Evolutionary conservation across 2,329 filamentous ascomycete genomes (phyloP).

Genomic region (Trichoderma harzianum): DNA sequence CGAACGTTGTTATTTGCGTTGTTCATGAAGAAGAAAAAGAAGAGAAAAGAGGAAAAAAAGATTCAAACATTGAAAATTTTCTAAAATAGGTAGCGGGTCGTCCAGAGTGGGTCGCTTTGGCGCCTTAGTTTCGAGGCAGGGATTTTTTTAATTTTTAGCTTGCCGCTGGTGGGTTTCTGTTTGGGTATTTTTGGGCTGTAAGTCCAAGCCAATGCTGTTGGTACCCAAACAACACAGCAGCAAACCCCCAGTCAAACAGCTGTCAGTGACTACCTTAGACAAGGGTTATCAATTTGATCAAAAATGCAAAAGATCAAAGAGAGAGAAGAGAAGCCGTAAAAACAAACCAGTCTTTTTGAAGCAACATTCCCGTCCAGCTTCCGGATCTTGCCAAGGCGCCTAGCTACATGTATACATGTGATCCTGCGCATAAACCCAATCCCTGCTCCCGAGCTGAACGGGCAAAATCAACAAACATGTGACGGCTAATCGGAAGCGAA

Average conservation of each 20-base stretch:
- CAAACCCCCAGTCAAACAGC: neutral
- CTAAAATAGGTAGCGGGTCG: conserved; percentile 14
- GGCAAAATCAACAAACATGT: conserved; percentile 4
- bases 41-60: conserved; percentile 27
- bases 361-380: too few species aligned
- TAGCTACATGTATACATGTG: neutral
- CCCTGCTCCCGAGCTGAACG: conserved; percentile 6
- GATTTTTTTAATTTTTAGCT: neutral
- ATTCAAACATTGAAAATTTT: conserved; percentile 17
- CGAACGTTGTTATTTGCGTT: conserved; percentile 47
- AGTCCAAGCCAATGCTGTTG: neutral
- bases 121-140: conserved; percentile 9
- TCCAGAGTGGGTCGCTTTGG: conserved; percentile 5
- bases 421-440: neutral
- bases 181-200: neutral
- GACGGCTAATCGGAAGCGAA: conserved; percentile 12
- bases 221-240: neutral
- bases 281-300: neutral
- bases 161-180: neutral
- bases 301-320: neutral
- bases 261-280: neutral
- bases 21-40: conserved; percentile 38
- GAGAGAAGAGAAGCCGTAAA: neutral
- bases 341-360: neutral
- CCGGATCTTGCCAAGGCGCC: neutral